Conservation (phyloP, 768 basidiomycete genomes). For the Lentinula boryana region DNA sequence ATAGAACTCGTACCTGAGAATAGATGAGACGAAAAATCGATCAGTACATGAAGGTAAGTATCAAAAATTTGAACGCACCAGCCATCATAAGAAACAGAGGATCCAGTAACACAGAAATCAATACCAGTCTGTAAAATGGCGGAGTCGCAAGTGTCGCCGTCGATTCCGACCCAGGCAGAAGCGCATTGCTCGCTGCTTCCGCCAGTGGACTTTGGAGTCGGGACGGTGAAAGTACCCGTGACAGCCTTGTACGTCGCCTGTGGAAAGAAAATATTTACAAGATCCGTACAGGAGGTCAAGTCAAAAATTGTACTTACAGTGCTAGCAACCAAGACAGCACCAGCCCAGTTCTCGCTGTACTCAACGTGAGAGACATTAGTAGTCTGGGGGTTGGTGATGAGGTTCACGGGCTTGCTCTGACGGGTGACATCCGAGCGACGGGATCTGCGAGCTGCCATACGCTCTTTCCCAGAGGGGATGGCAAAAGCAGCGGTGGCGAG, state of each 20-base stretch:
- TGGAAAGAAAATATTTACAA: neutral
- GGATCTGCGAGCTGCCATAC: no score
- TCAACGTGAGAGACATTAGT: neutral
- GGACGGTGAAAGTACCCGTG: neutral
- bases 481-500: no score
- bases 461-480: no score
- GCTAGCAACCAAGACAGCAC: neutral
- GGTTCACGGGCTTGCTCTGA: no score
- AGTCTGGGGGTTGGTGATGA: no score
- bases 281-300: no score
- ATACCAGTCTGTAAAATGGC: neutral
- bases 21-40: no score
- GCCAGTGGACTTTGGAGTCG: neutral
- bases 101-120: neutral
- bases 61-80: neutral
- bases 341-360: neutral
- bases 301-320: no score
- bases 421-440: no score
- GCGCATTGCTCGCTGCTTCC: neutral
- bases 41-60: no score
- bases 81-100: neutral
- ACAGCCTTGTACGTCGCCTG: neutral
- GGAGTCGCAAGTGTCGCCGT: neutral
- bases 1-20: no score
- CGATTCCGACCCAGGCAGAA: neutral